phyloP scores from a whole-genome alignment of 2,329 filamentous ascomycete genomes.

The Penicillium verrucosum region DNA sequence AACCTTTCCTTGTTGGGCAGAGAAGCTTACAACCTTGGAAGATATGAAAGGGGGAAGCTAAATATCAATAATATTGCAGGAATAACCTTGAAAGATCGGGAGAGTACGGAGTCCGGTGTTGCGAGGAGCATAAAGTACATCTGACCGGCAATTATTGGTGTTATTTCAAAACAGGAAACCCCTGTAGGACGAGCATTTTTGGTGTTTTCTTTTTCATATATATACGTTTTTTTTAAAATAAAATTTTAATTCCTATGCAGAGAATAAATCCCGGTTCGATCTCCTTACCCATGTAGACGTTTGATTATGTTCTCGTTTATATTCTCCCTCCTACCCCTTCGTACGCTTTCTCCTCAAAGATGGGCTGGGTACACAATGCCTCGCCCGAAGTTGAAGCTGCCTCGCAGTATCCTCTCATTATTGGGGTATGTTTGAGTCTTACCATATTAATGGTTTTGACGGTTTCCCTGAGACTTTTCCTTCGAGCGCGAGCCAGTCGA shows the following conservation, averaged over 20 bases:
- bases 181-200: background rate
- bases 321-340: background rate
- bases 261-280: background rate
- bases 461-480: conserved; percentile 44
- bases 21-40: no score
- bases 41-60: background rate
- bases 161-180: background rate
- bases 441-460: conserved; percentile 44
- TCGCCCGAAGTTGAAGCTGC: conserved; percentile 46
- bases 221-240: background rate
- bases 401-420: conserved; percentile 51
- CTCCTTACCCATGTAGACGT: no score
- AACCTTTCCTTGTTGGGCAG: background rate
- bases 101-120: background rate
- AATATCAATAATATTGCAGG: background rate
- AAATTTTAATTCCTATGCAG: background rate
- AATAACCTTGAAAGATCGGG: background rate
- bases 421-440: conserved; percentile 49
- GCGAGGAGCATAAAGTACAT: background rate
- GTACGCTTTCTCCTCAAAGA: conserved; percentile 22
- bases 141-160: background rate
- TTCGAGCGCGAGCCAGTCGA: conserved; percentile 44
- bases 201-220: background rate
- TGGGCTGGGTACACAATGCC: conserved; percentile 54
- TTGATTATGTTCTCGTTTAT: background rate